phyloP scores from a whole-genome alignment of 129 eudicot genomes.

The Gnaphalium uliginosum region DNA sequence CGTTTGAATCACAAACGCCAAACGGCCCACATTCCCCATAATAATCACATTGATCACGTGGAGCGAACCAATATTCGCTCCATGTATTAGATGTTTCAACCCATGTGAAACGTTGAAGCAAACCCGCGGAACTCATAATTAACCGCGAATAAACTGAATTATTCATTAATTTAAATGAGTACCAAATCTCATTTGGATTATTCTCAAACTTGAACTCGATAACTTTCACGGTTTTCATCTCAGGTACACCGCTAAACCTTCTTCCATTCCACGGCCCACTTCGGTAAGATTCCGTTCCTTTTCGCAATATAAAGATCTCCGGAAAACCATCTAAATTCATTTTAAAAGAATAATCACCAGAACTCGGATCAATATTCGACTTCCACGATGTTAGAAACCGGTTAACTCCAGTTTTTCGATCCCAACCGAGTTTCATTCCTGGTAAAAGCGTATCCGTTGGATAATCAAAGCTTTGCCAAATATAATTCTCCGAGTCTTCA shows the following conservation, averaged over 20 bases:
- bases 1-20: constrained; percentile 53
- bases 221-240: constrained; percentile 38
- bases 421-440: constrained; percentile 64
- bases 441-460: constrained; percentile 71
- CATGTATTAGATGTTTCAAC: constrained; percentile 34
- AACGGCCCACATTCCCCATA: constrained; percentile 55
- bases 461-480: constrained; percentile 65
- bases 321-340: constrained; percentile 42
- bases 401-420: constrained; percentile 34
- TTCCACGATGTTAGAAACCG: constrained; percentile 51
- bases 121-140: constrained; percentile 35
- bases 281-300: constrained; percentile 23
- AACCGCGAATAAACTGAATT: constrained; percentile 45
- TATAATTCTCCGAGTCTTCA: constrained; percentile 33
- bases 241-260: constrained; percentile 71
- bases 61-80: constrained; percentile 64
- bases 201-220: constrained; percentile 30
- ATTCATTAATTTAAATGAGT: constrained; percentile 35
- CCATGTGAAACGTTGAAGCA: constrained; percentile 56
- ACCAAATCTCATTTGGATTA: constrained; percentile 39
- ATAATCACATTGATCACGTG: constrained; percentile 58
- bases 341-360: constrained; percentile 42
- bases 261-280: constrained; percentile 72
- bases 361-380: constrained; percentile 37
- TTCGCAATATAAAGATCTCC: constrained; percentile 24